Evolutionary conservation across 2,329 filamentous ascomycete genomes (phyloP), one percentile per base, ranked within the genome.

Genomic region (Coniochaeta sp.): DNA sequence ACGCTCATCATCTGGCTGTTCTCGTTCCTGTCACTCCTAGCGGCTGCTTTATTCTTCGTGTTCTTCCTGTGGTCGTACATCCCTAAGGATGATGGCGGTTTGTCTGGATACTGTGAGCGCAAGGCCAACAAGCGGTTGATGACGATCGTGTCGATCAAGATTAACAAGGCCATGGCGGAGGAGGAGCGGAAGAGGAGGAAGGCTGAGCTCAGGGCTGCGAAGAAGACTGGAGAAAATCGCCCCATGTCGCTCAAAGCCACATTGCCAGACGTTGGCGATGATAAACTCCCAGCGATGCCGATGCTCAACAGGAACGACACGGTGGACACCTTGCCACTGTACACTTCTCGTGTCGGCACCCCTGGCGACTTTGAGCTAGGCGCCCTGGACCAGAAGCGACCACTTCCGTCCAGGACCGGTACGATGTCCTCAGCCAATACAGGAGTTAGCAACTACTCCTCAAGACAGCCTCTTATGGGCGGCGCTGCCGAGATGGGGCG

Each of bases 11-110:
- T 98, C 66, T 98, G 93, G 93, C 81, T 92, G 16, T 87, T 98
- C 67, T 89, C 89, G 0, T 83, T 89, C 6, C 71, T 98, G 1
- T 87, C 84, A 50, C 80, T 98, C 58, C 76, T 93, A n/a, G 70
- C 90, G 11, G 91, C 90, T 0, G 77, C 87, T 24, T 68, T 96
- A 1, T 86, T 96, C 62, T 98, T 96, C 74, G 74, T 96, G 40
- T 84, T 91, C 68, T 99, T 96, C 73, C 81, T 99, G 6, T 96
- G 90, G 84, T 90, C 95, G 73, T 95, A 93, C 75, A 93, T 99
- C 63, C 92, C 93, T 1, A 83, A 83, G 38, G 80, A 85, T 12
- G 92, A 97, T 69, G 91, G 91, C 6, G 88, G 89, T 8, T 80
- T 99, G 33, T 85, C 86, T 6, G 87, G 87, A 28, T 99, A 96